Evolutionary conservation across 805 yeast species (phyloP).

Genomic region (Phaffomyces antillensis): DNA sequence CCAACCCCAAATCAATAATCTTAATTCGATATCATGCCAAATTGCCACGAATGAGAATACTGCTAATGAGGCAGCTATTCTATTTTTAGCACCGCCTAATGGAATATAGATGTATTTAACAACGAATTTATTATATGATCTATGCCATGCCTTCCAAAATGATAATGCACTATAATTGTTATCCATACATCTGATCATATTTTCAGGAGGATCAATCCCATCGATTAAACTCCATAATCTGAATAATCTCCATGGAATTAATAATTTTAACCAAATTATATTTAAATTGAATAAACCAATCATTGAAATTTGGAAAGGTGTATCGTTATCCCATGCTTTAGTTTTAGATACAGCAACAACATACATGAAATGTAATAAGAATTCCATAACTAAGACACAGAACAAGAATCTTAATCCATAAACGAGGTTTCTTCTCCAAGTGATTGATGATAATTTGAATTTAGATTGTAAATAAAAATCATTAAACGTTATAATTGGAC

Average conservation of each 20-base stretch:
- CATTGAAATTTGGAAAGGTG: slow-evolving; percentile 94
- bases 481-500: slow-evolving; percentile 90
- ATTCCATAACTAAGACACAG: slow-evolving; percentile 84
- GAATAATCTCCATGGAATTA: slow-evolving; percentile 95
- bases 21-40: slow-evolving; percentile 96
- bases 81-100: slow-evolving; percentile 70
- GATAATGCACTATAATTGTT: slow-evolving; percentile 88
- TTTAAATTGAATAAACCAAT: slow-evolving; percentile 85
- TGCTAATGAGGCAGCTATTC: slow-evolving; percentile 69
- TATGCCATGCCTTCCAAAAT: slow-evolving; percentile 99
- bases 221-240: slow-evolving; percentile 91
- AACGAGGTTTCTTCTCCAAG: slow-evolving; percentile 39
- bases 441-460: slow-evolving; percentile 53
- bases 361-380: slow-evolving; percentile 77
- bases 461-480: slow-evolving; percentile 76
- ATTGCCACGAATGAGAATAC: slow-evolving; percentile 94
- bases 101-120: slow-evolving; percentile 86
- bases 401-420: slow-evolving; percentile 65
- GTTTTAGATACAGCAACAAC: slow-evolving; percentile 91
- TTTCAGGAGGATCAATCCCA: slow-evolving; percentile 93
- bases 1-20: slow-evolving; percentile 94
- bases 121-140: slow-evolving; percentile 88
- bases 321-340: slow-evolving; percentile 81
- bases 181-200: slow-evolving; percentile 93
- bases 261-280: slow-evolving; percentile 85